Percentiles rank a stretch among this genome's conserved stretches.
These are phyloP conservation scores for Suillus decipiens DNA, from an alignment of 768 basidiomycete genomes.

Conservation along the genomic window DNA sequence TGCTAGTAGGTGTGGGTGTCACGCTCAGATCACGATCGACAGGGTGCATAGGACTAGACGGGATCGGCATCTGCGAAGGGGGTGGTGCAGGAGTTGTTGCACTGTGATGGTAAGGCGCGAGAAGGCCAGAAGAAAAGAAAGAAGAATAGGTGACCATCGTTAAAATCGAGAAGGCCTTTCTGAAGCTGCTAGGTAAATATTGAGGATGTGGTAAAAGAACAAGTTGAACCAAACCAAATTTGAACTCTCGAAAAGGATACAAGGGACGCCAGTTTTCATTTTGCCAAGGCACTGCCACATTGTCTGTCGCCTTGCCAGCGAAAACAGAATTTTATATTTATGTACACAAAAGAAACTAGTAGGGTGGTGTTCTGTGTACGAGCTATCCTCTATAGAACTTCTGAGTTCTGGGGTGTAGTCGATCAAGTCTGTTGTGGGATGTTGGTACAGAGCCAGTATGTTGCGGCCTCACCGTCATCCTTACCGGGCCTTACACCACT, in stretches of 20 bases:
- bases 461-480: no score
- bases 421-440: no score
- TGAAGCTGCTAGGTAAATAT: neutral
- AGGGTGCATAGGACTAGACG: constrained; percentile 28
- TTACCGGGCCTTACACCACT: no score
- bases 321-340: neutral
- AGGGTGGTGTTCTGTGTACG: no score
- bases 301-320: neutral
- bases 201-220: constrained; percentile 2
- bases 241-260: neutral
- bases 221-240: constrained; percentile 21
- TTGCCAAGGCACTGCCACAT: neutral
- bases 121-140: constrained; percentile 71
- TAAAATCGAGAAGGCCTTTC: constrained; percentile 7
- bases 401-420: no score
- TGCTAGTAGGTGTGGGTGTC: constrained; percentile 37
- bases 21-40: constrained; percentile 38
- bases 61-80: constrained; percentile 24
- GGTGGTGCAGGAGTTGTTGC: constrained; percentile 27
- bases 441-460: no score
- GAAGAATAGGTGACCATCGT: constrained; percentile 56
- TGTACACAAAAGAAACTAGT: no score
- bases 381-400: no score
- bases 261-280: neutral
- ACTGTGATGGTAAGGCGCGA: constrained; percentile 46